These are phyloP conservation scores for Aethionema arabicum DNA, from an alignment of 345 rosid species.

Conservation along the genomic window DNA sequence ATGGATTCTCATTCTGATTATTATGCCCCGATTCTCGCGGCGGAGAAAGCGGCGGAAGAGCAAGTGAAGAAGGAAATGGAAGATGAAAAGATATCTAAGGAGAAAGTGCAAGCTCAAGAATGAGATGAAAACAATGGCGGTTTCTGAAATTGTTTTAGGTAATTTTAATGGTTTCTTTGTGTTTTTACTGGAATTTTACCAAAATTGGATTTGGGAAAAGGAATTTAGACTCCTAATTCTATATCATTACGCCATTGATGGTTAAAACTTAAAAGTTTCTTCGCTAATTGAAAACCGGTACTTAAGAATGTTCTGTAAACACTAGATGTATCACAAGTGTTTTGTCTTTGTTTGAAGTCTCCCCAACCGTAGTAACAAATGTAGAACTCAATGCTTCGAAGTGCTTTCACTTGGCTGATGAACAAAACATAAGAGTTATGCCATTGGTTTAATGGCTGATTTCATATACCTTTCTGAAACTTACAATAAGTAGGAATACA, in stretches of 20 bases:
- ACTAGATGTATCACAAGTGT: constrained; percentile 36
- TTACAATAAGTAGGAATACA: constrained; percentile 42
- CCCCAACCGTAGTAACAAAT: constrained; percentile 60
- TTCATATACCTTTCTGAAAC: background rate
- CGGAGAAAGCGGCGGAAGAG: constrained; percentile 73
- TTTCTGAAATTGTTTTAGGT: constrained; percentile 13
- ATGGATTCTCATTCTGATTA: constrained; percentile 77
- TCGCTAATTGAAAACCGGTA: background rate
- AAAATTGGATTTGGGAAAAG: constrained; percentile 10
- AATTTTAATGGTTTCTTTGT: constrained; percentile 9
- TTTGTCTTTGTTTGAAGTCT: constrained; percentile 46
- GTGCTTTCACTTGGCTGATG: constrained; percentile 69
- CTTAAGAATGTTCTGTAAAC: constrained; percentile 38
- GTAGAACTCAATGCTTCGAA: constrained; percentile 54
- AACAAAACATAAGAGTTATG: constrained; percentile 35
- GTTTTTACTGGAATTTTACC: background rate
- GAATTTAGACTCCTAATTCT: constrained; percentile 6
- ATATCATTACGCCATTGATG: constrained; percentile 18
- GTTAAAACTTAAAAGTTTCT: constrained; percentile 24
- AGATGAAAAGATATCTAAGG: constrained; percentile 31
- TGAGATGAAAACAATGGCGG: background rate
- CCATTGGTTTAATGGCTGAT: background rate
- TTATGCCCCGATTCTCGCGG: constrained; percentile 73
- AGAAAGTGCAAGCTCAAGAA: constrained; percentile 19
- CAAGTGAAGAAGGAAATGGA: constrained; percentile 49